A percentile compares a stretch with the other conserved stretches of the same genome.
Conservation (phyloP, 495 filamentous ascomycete species). For the Jackrogersella multiformis region DNA sequence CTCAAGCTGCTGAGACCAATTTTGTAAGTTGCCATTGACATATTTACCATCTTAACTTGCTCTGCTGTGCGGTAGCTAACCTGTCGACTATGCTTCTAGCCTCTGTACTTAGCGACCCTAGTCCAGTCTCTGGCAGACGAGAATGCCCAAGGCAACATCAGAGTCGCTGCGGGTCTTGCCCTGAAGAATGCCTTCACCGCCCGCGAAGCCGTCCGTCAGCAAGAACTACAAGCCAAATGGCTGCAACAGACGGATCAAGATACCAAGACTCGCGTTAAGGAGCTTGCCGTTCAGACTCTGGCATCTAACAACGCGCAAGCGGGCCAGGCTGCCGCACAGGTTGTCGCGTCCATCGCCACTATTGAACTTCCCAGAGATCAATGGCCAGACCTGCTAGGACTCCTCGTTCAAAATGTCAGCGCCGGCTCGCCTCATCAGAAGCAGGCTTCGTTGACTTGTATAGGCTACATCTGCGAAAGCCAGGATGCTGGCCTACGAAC, state of each 20-base stretch:
- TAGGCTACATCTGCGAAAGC: slow-evolving; percentile 97
- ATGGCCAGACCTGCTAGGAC: slow-evolving; percentile 94
- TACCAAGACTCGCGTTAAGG: slow-evolving; percentile 86
- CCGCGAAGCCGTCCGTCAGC: slow-evolving; percentile 85
- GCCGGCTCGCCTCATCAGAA: slow-evolving; percentile 85
- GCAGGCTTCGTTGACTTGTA: slow-evolving; percentile 90
- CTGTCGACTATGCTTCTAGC: slow-evolving; percentile 59
- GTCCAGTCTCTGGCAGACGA: slow-evolving; percentile 95
- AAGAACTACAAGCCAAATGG: slow-evolving; percentile 92
- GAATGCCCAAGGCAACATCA: slow-evolving; percentile 78
- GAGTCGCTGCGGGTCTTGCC: slow-evolving; percentile 92
- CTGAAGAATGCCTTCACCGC: slow-evolving; percentile 97
- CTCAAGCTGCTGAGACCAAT: slow-evolving; percentile 88
- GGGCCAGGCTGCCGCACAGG: slow-evolving; percentile 89
- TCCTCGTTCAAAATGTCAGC: slow-evolving; percentile 90
- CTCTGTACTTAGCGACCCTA: slow-evolving; percentile 88
- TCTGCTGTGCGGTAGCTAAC: slow-evolving; percentile 24
- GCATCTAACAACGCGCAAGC: slow-evolving; percentile 77
- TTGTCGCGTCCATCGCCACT: slow-evolving; percentile 91
- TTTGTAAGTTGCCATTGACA: slow-evolving; percentile 74
- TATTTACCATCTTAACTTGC: slow-evolving; percentile 23
- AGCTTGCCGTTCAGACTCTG: slow-evolving; percentile 85
- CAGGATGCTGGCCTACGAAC: slow-evolving; percentile 87
- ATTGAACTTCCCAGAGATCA: slow-evolving; percentile 93
- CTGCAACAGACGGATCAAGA: slow-evolving; percentile 76